Evolutionary conservation across 805 yeast genomes (phyloP), one percentile per base, ranked within the genome.

Genomic region (Clavispora carvajalis): DNA sequence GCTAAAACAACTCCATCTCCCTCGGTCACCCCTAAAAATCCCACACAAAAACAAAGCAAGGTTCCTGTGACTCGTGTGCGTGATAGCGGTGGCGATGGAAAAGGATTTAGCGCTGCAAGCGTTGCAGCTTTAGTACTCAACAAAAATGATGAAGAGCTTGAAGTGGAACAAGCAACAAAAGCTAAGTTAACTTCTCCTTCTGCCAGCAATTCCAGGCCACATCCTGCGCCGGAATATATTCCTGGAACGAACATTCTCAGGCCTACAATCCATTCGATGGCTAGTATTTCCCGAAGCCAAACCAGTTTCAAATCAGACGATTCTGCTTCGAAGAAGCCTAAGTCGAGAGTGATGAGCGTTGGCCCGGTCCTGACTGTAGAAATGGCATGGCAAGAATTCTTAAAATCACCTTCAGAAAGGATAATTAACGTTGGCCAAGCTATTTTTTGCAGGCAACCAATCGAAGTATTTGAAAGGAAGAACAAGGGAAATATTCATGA

Each of bases 211-310:
- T 55, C 50, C 3, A 59, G 58, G 21, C 52, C 58, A 6, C 53
- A 60, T 1, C 55, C 63, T 33, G 46, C 63, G 9, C 71, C 73
- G n/a, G 79, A 76, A 8, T 63, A 66, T 44, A 74, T 77, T 38
- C 82, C 82, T 0, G 82, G 82, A 3, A 77, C 82, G 1, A 77
- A 76, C 46, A 77, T 77, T 33, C 67, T 76, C 38, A 55, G 82
- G 39, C 82, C 82, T 0, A 66, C 63, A 2, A 60, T 76, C 37
- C 71, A 67, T 43, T 62, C 73, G 0, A 47, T 46, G 67, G 36
- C 56, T 44, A 23, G 48, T 59, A 18, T 55, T 41, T 48, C 63
- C 13, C 19, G 41, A 6, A 21, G 36, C 7, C 22, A 33, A n/a
- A 12, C 36, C 13, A 12, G 22, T 12, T 8, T 21, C n/a, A 21